Percentiles rank a stretch among this genome's conserved stretches.
Conservation (phyloP, 768 basidiomycete species). For the Daedaleopsis nitida region DNA sequence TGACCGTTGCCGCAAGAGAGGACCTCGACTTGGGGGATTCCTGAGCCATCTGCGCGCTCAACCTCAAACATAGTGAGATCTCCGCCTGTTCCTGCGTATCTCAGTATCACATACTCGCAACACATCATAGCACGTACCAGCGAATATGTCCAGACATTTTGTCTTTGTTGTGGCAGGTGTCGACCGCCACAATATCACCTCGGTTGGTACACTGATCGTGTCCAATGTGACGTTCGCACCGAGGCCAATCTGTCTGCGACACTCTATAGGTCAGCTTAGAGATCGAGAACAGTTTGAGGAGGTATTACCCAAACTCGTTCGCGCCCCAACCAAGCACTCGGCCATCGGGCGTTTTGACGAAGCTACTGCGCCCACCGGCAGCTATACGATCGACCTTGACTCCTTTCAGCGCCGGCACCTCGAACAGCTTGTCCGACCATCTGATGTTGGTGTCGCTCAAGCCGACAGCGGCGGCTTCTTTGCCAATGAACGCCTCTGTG, state of each 20-base stretch:
- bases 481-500: conserved; percentile 23
- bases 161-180: conserved; percentile 51
- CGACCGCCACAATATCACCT: conserved; percentile 71
- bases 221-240: conserved; percentile 64
- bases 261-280: conserved; percentile 4
- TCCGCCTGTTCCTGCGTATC: conserved; percentile 49
- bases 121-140: conserved; percentile 46
- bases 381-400: conserved; percentile 68
- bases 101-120: not conserved
- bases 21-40: conserved; percentile 49
- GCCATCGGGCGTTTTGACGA: conserved; percentile 67
- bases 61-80: conserved; percentile 79
- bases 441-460: conserved; percentile 48
- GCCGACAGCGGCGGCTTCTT: conserved; percentile 26
- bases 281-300: not conserved
- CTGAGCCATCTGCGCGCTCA: conserved; percentile 46
- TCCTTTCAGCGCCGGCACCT: conserved; percentile 72
- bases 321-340: conserved; percentile 88
- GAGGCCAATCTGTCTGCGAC: conserved; percentile 75
- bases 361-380: conserved; percentile 73
- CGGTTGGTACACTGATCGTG: conserved; percentile 80
- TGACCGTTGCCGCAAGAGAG: conserved; percentile 85
- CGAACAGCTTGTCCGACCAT: conserved; percentile 72
- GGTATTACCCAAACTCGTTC: conserved; percentile 74
- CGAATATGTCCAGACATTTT: conserved; percentile 64